Conservation (phyloP, 2,329 filamentous ascomycete genomes). For the Cryphonectria carpinicola region DNA sequence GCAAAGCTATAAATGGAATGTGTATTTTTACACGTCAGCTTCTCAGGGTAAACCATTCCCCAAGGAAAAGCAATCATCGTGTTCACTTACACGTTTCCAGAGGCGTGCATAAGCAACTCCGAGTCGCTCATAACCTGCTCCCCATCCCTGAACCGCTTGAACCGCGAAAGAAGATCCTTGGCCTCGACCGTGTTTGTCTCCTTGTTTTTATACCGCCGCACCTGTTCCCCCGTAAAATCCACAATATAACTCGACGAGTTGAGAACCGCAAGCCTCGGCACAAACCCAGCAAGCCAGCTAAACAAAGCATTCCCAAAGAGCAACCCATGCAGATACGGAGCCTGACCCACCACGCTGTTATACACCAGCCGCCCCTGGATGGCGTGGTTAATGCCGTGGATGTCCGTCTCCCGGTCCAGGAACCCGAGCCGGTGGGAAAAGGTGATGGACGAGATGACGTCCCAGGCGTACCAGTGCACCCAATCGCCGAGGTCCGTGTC, state of each 20-base stretch:
- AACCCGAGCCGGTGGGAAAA: conserved; percentile 29
- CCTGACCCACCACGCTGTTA: conserved; percentile 12
- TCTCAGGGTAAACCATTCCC: background rate
- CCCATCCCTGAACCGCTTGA: conserved; percentile 18
- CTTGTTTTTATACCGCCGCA: conserved; percentile 8
- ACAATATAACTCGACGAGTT: conserved; percentile 17
- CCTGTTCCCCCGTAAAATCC: conserved; percentile 1
- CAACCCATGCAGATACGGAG: conserved; percentile 12
- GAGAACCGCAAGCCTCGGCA: background rate
- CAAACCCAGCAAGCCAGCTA: background rate
- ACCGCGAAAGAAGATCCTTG: conserved; percentile 3
- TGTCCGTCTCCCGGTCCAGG: conserved; percentile 27
- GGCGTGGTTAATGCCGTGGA: conserved; percentile 23
- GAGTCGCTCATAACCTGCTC: conserved; percentile 17
- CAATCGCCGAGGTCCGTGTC: conserved; percentile 12
- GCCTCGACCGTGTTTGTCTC: background rate
- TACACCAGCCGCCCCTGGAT: conserved; percentile 5
- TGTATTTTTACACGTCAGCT: background rate
- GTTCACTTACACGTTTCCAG: background rate
- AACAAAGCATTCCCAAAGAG: background rate
- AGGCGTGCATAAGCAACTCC: conserved; percentile 10
- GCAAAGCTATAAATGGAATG: conserved; percentile 40
- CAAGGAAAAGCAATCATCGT: background rate
- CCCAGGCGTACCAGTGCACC: conserved; percentile 23
- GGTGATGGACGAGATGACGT: conserved; percentile 21